Evolutionary conservation across 2,329 filamentous ascomycete species (phyloP), one percentile per base, ranked within the genome.

Genomic region (Ophiosphaerella narmari): DNA sequence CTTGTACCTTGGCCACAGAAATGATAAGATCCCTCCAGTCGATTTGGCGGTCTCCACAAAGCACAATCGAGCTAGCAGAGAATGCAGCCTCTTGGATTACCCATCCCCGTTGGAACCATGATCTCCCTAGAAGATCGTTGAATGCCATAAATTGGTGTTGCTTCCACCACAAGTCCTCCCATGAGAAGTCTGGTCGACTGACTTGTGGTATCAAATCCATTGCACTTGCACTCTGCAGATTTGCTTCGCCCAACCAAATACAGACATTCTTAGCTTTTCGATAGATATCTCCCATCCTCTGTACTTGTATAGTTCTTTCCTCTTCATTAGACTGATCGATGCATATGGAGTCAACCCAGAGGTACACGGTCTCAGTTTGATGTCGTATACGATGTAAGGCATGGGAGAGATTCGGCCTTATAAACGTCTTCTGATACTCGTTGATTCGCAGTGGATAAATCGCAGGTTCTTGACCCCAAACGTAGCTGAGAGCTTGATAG

Each of bases 61-160:
- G 21, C 12, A 37, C 8, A 7, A 18, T 37, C 21, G 35, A 8
- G n/a, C 12, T 6, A 18, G 8, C n/a, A 16, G n/a, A 14, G 21
- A 18, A 37, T 18, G 35, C 35, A 8, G 21, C 38, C 38, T 39
- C 38, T 26, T 39, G 38, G n/a, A 43, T 31, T 5, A 43, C 40
- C 40, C 40, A 33, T 5, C n/a, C 29, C 16, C 40, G 40, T 16
- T 34, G 26, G n/a, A 43, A 32, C 26, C 9, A 75, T 77, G 0
- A 78, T 82, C 0, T 62, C 72, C 0, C 83, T 87, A 11, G 78
- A 89, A 0, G 72, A 14, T 16, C 13, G 18, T 73, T 0, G 57
- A 71, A 44, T 84, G 83, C 71, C 86, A 86, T 61, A 48, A 54
- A 1, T 70, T 74, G 12, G 78, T 18, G 4, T 18, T 18, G 18